phyloP scores from a whole-genome alignment of 257 asterid species.

The Scutellaria minor region DNA sequence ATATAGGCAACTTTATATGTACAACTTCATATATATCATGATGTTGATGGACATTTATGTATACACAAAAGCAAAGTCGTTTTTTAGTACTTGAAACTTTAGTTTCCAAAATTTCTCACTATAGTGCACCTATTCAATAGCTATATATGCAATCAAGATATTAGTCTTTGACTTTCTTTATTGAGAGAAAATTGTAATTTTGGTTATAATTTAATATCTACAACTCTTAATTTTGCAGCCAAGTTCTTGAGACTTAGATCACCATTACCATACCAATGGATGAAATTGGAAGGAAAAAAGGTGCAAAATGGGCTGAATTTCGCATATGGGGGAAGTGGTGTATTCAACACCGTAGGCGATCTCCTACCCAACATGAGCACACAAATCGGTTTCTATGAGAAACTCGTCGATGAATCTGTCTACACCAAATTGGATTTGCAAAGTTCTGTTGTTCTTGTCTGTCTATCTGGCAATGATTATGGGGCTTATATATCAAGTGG shows the following conservation, averaged over 20 bases:
- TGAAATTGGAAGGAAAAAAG: conserved; percentile 51
- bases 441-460: conserved; percentile 57
- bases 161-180: too few species aligned
- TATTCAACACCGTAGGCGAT: conserved; percentile 56
- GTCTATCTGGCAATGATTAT: conserved; percentile 79
- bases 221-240: conserved; percentile 48
- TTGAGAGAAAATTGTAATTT: too few species aligned
- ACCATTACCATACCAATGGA: conserved; percentile 73
- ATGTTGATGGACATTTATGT: too few species aligned
- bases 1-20: too few species aligned
- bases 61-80: too few species aligned
- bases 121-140: too few species aligned
- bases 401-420: conserved; percentile 46
- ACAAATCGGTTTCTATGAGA: conserved; percentile 67
- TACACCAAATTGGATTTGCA: conserved; percentile 53
- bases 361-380: conserved; percentile 73
- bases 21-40: too few species aligned
- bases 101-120: too few species aligned
- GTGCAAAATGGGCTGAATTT: conserved; percentile 72
- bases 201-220: too few species aligned
- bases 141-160: too few species aligned
- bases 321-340: conserved; percentile 96
- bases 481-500: conserved; percentile 47
- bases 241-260: conserved; percentile 68
- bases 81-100: too few species aligned